A percentile compares a stretch with the other conserved stretches of the same genome.
phyloP scores from a whole-genome alignment of 805 yeast species.

The Ogataea thermomethanolica region DNA sequence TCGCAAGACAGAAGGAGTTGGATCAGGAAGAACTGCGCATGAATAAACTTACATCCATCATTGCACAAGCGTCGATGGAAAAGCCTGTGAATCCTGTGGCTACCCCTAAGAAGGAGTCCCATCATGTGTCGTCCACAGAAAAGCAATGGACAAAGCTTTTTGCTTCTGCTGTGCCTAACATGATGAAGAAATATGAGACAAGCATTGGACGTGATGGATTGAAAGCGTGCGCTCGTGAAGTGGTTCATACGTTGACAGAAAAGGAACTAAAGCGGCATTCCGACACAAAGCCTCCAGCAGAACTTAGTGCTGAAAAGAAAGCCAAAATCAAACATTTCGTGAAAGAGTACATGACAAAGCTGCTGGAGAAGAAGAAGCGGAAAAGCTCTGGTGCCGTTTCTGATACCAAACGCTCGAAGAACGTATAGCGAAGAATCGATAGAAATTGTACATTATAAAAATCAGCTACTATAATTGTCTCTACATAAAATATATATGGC shows the following conservation, averaged over 20 bases:
- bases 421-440: neutral
- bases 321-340: constrained; percentile 67
- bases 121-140: constrained; percentile 4
- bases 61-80: constrained; percentile 29
- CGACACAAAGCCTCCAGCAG: constrained; percentile 44
- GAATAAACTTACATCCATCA: constrained; percentile 27
- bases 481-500: neutral
- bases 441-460: constrained; percentile 7
- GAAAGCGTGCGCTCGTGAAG: constrained; percentile 76
- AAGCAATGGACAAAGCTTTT: constrained; percentile 46
- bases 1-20: constrained; percentile 27
- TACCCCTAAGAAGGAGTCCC: constrained; percentile 29
- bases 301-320: constrained; percentile 60
- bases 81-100: constrained; percentile 32
- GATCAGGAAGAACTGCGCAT: constrained; percentile 25
- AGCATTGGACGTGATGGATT: constrained; percentile 69
- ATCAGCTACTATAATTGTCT: neutral
- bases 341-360: constrained; percentile 64
- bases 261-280: constrained; percentile 61
- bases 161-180: constrained; percentile 77
- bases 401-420: neutral
- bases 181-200: constrained; percentile 60
- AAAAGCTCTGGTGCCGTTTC: neutral
- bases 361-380: constrained; percentile 33
- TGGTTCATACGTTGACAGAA: constrained; percentile 59